Base-by-base conservation (phyloP, 2,329 filamentous ascomycete genomes). In the Stromatinia cepivora region DNA sequence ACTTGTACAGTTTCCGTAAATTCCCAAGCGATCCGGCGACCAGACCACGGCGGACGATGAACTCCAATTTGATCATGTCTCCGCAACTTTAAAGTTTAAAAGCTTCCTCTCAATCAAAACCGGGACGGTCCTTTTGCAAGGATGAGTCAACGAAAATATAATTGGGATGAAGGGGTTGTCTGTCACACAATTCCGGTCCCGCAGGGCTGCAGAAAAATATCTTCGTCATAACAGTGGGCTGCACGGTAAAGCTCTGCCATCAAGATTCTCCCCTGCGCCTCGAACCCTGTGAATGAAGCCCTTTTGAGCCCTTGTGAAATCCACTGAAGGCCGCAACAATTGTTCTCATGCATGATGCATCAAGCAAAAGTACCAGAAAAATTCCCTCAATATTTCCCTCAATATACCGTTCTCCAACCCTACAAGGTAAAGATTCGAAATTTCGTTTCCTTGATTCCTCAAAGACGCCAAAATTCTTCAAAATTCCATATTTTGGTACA, bases 1-100 rank as follows among this genome's bases (percentile, higher is more conserved):
- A 6, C 22, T n/a, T n/a, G n/a, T n/a, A n/a, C n/a, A n/a, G n/a
- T 42, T 28, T 28, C 25, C 28, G 15, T 25, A 17, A 34, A n/a
- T 25, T n/a, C 28, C 50, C 34, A 46, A 46, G 64, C 52, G 39
- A 48, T 20, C 52, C 22, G 25, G 39, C 28, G 28, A 48, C 39
- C 52, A 53, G 25, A 66, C 9, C 8, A n/a, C 39, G 52, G 9
- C 52, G 45, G 45, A 13, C 15, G 45, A 63, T 63, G 46, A 50
- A 15, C 48, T 31, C 45, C 48, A 63, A 39, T 20, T 63, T 25
- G 59, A 63, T 22, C 22, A 63, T 22, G 20, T 50, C 59, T 63
- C 64, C 64, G 39, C 52, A 66, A 66, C 64, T 58, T 25, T 66
- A 46, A 58, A 66, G 25, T 8, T 58, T 46, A 39, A 66, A 63